These are phyloP conservation scores for Chaetoscypha palmicola DNA, from an alignment of 2,329 filamentous ascomycete genomes.

Conservation along the genomic window DNA sequence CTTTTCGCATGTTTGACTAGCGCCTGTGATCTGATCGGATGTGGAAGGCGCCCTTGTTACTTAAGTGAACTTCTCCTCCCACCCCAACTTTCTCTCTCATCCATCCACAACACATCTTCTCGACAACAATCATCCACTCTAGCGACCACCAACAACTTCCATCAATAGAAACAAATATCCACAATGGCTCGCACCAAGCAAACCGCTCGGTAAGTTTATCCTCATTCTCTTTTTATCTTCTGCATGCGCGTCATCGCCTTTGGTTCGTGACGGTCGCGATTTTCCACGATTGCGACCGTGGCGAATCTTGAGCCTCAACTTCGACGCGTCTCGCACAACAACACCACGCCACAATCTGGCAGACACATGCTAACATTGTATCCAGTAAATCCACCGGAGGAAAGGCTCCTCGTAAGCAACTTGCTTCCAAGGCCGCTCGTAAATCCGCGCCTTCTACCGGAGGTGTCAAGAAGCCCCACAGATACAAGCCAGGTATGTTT, in stretches of 20 bases:
- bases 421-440: constrained; percentile 94
- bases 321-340: constrained; percentile 13
- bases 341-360: constrained; percentile 6
- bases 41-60: constrained; percentile 27
- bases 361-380: constrained; percentile 21
- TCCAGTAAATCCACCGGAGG: constrained; percentile 66
- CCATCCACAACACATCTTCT: constrained; percentile 19
- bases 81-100: constrained; percentile 25
- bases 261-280: constrained; percentile 22
- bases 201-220: constrained; percentile 55
- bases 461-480: constrained; percentile 93
- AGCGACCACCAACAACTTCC: constrained; percentile 5
- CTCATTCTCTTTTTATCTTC: no score
- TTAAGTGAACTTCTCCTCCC: constrained; percentile 29
- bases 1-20: no score
- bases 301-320: constrained; percentile 22
- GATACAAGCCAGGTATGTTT: constrained; percentile 69
- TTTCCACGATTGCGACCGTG: constrained; percentile 16
- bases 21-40: no score
- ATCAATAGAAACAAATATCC: constrained; percentile 14
- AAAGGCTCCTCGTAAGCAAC: constrained; percentile 87
- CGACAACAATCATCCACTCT: constrained; percentile 20
- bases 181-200: constrained; percentile 38
- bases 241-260: constrained; percentile 2
- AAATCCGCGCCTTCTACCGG: constrained; percentile 97